Evolutionary conservation across 2,329 filamentous ascomycete species (phyloP).

Genomic region (Cladosporium sp.): DNA sequence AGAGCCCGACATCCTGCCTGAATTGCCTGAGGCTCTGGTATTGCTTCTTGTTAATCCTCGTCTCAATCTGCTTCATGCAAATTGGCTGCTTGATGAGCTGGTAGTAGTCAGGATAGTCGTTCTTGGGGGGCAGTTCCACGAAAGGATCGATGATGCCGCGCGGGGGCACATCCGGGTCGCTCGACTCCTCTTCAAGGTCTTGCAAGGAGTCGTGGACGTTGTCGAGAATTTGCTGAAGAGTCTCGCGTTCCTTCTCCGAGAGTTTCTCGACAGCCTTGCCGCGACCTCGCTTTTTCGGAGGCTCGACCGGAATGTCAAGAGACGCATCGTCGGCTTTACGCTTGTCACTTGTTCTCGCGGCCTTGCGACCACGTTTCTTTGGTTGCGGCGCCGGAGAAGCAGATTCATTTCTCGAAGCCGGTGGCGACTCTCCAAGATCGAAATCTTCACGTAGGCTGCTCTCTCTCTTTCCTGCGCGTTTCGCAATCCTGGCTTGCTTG

Average conservation of each 20-base stretch:
- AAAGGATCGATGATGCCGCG: constrained; percentile 91
- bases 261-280: constrained; percentile 62
- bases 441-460: constrained; percentile 46
- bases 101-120: constrained; percentile 92
- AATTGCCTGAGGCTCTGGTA: constrained; percentile 78
- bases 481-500: constrained; percentile 79
- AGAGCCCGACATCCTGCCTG: constrained; percentile 70
- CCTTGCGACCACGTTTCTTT: constrained; percentile 79
- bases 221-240: constrained; percentile 74
- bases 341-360: constrained; percentile 61
- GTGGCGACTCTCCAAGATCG: constrained; percentile 63
- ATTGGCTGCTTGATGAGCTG: constrained; percentile 87
- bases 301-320: constrained; percentile 62
- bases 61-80: constrained; percentile 90
- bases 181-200: constrained; percentile 72
- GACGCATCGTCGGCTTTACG: constrained; percentile 73
- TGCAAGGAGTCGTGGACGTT: constrained; percentile 74
- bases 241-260: constrained; percentile 61
- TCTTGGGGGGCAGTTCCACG: constrained; percentile 81
- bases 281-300: constrained; percentile 64
- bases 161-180: constrained; percentile 50
- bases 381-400: constrained; percentile 63
- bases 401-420: constrained; percentile 72
- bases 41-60: constrained; percentile 92
- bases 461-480: constrained; percentile 68